phyloP scores from a whole-genome alignment of 1,139 yeast species.

The Torulaspora globosa region DNA sequence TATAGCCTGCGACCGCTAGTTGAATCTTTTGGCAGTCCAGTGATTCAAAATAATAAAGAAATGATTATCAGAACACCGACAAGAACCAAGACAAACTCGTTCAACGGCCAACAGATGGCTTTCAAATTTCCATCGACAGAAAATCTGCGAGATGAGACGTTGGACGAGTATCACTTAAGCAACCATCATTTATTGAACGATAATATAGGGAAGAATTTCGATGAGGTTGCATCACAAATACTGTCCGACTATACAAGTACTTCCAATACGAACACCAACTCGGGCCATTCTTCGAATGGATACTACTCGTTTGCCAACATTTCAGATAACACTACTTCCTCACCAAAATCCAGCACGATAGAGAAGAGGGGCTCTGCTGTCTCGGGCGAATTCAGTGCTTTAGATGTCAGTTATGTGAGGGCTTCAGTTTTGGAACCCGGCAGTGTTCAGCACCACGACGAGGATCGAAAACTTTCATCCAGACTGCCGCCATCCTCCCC shows the following conservation, averaged over 20 bases:
- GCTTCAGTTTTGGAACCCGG: slow-evolving; percentile 6
- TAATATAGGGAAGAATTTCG: slow-evolving; percentile 13
- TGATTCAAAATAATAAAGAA: background rate
- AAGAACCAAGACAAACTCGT: slow-evolving; percentile 35
- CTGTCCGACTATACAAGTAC: slow-evolving; percentile 29
- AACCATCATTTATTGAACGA: slow-evolving; percentile 32
- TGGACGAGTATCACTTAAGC: slow-evolving; percentile 25
- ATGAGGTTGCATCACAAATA: slow-evolving; percentile 27
- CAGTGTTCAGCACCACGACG: background rate
- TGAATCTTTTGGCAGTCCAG: background rate
- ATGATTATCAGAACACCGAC: slow-evolving; percentile 34
- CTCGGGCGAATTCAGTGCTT: slow-evolving; percentile 4
- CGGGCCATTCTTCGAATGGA: slow-evolving; percentile 33
- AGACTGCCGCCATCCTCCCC: slow-evolving; percentile 7
- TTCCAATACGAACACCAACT: slow-evolving; percentile 23
- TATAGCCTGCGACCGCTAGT: too few species aligned
- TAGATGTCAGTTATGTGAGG: background rate
- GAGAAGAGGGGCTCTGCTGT: background rate
- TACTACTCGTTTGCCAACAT: slow-evolving; percentile 38
- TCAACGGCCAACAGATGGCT: slow-evolving; percentile 33
- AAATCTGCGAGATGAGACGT: slow-evolving; percentile 12
- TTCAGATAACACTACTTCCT: slow-evolving; percentile 36
- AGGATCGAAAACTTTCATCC: slow-evolving; percentile 8
- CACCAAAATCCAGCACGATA: slow-evolving; percentile 15
- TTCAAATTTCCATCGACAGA: slow-evolving; percentile 33